These are phyloP conservation scores for Acrocalymma vagum DNA, from an alignment of 2,329 filamentous ascomycete species.

Conservation along the genomic window DNA sequence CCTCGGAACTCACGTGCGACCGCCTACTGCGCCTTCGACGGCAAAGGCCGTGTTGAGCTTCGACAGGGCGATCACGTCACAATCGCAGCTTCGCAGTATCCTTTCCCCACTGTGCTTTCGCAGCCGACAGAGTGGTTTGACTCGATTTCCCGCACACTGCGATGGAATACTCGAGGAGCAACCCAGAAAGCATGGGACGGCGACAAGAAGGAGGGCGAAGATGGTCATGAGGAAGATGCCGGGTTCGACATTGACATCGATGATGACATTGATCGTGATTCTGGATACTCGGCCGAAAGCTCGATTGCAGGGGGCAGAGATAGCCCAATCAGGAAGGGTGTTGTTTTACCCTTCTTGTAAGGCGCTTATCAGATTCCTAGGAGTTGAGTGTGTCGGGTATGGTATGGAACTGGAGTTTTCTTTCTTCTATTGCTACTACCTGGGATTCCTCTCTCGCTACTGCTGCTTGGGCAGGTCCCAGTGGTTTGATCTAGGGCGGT, in stretches of 20 bases:
- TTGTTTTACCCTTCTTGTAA: constrained; percentile 42
- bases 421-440: constrained; percentile 2
- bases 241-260: constrained; percentile 98
- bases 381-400: too few relatives aligned
- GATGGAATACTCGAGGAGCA: constrained; percentile 94
- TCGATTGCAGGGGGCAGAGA: constrained; percentile 42
- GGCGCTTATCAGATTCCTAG: too few relatives aligned
- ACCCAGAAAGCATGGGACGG: constrained; percentile 84
- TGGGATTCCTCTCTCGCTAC: constrained; percentile 22
- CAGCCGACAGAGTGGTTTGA: constrained; percentile 96
- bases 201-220: constrained; percentile 56
- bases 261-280: constrained; percentile 55
- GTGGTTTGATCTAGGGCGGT: constrained; percentile 23
- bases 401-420: too few relatives aligned
- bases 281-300: constrained; percentile 49
- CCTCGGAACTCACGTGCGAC: constrained; percentile 87
- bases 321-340: constrained; percentile 46
- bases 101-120: constrained; percentile 94
- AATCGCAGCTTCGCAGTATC: constrained; percentile 94
- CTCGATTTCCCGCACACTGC: constrained; percentile 87
- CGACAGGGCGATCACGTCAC: constrained; percentile 95
- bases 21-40: constrained; percentile 96
- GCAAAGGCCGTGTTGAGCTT: constrained; percentile 93
- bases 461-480: constrained; percentile 40
- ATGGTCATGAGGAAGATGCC: constrained; percentile 58